Evolutionary conservation across 1,139 yeast species (phyloP).

Genomic region (Meyerozyma sp.): DNA sequence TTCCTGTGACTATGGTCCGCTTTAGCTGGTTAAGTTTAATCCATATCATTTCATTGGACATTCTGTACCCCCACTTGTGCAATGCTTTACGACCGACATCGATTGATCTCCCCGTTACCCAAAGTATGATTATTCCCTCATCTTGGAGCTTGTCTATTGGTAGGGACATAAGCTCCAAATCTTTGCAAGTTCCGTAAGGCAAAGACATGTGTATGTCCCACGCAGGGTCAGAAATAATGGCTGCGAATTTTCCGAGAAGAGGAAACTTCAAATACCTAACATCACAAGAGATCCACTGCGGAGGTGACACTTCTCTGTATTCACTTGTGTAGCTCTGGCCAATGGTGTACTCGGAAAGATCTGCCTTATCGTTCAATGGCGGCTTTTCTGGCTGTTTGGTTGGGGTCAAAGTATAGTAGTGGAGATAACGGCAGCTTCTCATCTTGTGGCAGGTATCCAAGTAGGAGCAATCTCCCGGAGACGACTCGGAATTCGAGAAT

Average conservation of each 20-base stretch:
- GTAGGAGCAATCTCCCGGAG: slow-evolving; percentile 90
- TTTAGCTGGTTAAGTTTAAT: slow-evolving; percentile 82
- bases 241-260: slow-evolving; percentile 78
- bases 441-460: slow-evolving; percentile 90
- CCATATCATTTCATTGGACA: slow-evolving; percentile 83
- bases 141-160: slow-evolving; percentile 68
- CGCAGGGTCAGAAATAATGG: slow-evolving; percentile 70
- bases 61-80: slow-evolving; percentile 73
- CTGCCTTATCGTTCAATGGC: slow-evolving; percentile 6
- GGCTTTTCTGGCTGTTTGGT: slow-evolving; percentile 5
- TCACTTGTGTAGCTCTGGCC: slow-evolving; percentile 49
- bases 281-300: slow-evolving; percentile 89
- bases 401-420: slow-evolving; percentile 65
- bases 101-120: slow-evolving; percentile 95
- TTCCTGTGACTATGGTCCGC: slow-evolving; percentile 87
- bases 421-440: slow-evolving; percentile 74
- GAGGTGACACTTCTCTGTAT: slow-evolving; percentile 34
- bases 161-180: slow-evolving; percentile 60
- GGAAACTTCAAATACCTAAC: slow-evolving; percentile 65
- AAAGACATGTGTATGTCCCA: slow-evolving; percentile 15
- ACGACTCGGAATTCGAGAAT: slow-evolving; percentile 50
- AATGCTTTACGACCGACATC: slow-evolving; percentile 81
- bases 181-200: slow-evolving; percentile 75
- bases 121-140: slow-evolving; percentile 76
- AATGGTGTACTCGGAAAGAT: slow-evolving; percentile 41